phyloP scores from a whole-genome alignment of 2,329 filamentous ascomycete species.

The Clarireedia homoeocarpa region DNA sequence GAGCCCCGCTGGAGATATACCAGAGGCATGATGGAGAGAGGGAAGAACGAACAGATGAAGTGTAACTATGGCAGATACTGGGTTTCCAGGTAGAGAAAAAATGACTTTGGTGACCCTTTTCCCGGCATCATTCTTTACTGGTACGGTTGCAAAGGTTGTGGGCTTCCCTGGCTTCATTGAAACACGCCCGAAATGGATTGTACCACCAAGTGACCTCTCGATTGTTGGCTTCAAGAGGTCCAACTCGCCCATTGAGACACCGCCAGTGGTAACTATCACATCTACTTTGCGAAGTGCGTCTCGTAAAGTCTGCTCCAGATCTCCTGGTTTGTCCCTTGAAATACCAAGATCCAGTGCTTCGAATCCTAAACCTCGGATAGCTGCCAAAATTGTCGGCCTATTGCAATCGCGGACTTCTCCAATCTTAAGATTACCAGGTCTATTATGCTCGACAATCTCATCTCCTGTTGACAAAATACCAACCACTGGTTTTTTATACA shows the following conservation, averaged over 20 bases:
- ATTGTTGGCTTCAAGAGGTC: slow-evolving; percentile 95
- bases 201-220: slow-evolving; percentile 80
- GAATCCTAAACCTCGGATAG: slow-evolving; percentile 66
- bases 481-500: slow-evolving; percentile 70
- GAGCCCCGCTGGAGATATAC: slow-evolving; percentile 59
- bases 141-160: slow-evolving; percentile 89
- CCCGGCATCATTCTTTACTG: slow-evolving; percentile 52
- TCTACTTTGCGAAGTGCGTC: slow-evolving; percentile 67
- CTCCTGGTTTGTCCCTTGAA: slow-evolving; percentile 62
- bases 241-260: slow-evolving; percentile 95
- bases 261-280: slow-evolving; percentile 83
- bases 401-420: slow-evolving; percentile 95
- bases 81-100: slow-evolving; percentile 90
- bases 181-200: slow-evolving; percentile 92
- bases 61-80: slow-evolving; percentile 85
- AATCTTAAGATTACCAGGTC: slow-evolving; percentile 52
- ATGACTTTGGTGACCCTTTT: slow-evolving; percentile 59
- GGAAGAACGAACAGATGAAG: slow-evolving; percentile 93
- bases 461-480: slow-evolving; percentile 92
- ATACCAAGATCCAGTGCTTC: slow-evolving; percentile 81
- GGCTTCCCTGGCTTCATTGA: slow-evolving; percentile 98
- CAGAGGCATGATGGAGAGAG: slow-evolving; percentile 68
- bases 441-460: slow-evolving; percentile 74
- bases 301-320: slow-evolving; percentile 70
- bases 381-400: slow-evolving; percentile 76